Conservation (phyloP, 495 filamentous ascomycete genomes). For the Clavariopsis aquatica region DNA sequence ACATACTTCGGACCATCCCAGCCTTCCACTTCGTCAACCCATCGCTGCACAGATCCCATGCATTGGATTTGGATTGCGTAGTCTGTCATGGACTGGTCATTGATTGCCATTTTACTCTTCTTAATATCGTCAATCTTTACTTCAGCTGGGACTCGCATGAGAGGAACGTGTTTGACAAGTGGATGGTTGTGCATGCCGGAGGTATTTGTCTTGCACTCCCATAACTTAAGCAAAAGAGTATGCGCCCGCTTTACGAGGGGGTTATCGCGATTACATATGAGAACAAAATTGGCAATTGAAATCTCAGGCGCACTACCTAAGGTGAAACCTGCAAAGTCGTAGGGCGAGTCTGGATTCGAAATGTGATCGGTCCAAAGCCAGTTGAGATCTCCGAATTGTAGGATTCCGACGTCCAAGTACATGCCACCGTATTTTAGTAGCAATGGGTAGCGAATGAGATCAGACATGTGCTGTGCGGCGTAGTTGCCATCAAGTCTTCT, state of each 20-base stretch:
- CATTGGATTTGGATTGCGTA: slow-evolving; percentile 49
- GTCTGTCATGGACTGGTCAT: slow-evolving; percentile 48
- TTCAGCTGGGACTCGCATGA: slow-evolving; percentile 40
- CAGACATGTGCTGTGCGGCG: slow-evolving; percentile 56
- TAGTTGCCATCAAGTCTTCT: slow-evolving; percentile 52
- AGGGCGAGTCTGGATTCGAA: slow-evolving; percentile 49
- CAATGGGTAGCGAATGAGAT: slow-evolving; percentile 59
- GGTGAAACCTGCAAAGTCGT: slow-evolving; percentile 53
- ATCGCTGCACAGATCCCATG: slow-evolving; percentile 53
- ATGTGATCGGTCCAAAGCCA: slow-evolving; percentile 53
- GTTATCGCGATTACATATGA: slow-evolving; percentile 48
- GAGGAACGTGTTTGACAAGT: slow-evolving; percentile 49
- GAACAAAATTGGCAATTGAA: slow-evolving; percentile 54
- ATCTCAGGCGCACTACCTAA: slow-evolving; percentile 42
- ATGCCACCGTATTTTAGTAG: slow-evolving; percentile 58
- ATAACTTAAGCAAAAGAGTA: slow-evolving; percentile 51
- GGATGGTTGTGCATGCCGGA: slow-evolving; percentile 55
- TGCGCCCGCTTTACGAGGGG: slow-evolving; percentile 55
- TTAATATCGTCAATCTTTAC: slow-evolving; percentile 31
- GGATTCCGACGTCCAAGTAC: slow-evolving; percentile 57
- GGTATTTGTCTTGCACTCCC: slow-evolving; percentile 54
- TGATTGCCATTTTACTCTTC: slow-evolving; percentile 37
- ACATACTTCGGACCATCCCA: slow-evolving; percentile 61
- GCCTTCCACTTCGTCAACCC: slow-evolving; percentile 52
- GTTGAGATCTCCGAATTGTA: slow-evolving; percentile 60